Evolutionary conservation across 2,329 filamentous ascomycete species (phyloP), one percentile per base, ranked within the genome.

Genomic region (Aspergillus oerlinghausenensis): DNA sequence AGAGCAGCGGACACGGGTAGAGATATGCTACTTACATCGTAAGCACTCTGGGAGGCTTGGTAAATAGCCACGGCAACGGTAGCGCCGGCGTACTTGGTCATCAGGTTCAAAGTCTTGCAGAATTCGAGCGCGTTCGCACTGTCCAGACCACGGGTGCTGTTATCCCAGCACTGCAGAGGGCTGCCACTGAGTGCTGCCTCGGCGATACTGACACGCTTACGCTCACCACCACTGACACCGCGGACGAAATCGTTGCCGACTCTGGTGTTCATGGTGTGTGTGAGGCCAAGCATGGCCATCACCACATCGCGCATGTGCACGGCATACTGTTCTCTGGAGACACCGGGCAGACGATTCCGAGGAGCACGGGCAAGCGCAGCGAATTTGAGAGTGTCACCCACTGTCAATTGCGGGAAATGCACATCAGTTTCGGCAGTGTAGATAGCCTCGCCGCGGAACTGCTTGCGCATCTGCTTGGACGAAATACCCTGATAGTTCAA

Each of bases 371-470:
- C 88, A 19, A 84, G 79, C 3, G 89, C 88, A 19, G 89, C 89
- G 60, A 93, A 93, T 54, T 84, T 87, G 49, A 93, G 80, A 1
- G 90, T 94, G 65, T 93, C 88, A 52, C 88, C 88, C 47, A 93
- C 89, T 1, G 84, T 86, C 65, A 94, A 75, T 76, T 87, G 84
- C 23, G 89, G 88, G 71, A 93, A 93, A 74, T 93, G 89, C 4
- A 90, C 87, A 69, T 95, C 91, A 38, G 90, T 87, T 72, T 94
- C 90, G 57, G 89, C 89, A 0, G 89, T 92, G 75, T 94, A 94
- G 70, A 94, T 92, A 60, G 89, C 89, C 74, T 95, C 90, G 62
- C 90, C 90, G 28, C 89, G 86, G 76, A 93, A 92, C 19, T 80
- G 79, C 10, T 83, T 84, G 74, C 88, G 85, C 88, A 94, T 93